Evolutionary conservation across 169 alveolate genomes (phyloP), one percentile per base, ranked within the genome.

Genomic region (Eimeria praecox): DNA sequence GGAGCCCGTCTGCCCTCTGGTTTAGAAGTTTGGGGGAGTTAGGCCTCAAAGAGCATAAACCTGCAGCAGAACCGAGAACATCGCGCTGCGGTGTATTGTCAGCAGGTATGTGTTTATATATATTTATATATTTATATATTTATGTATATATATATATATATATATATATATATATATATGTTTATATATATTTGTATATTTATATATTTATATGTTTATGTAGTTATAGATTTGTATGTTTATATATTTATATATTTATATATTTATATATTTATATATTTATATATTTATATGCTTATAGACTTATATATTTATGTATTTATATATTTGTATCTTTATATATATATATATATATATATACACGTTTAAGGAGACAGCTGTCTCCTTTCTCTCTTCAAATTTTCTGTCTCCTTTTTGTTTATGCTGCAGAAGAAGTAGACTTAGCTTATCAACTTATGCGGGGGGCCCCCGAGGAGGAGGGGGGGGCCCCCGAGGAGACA

Each of bases 61-160:
- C 66, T 9, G 89, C 89, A 16, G 66, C 66, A 46, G 89, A 78
- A 66, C 89, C 89, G 8, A 62, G 89, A 38, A 38, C 44, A 24
- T 78, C 89, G 16, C 89, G 89, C 66, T 78, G 89, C 46, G 89
- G 89, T 42, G 46, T 40, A 5, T 24, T 78, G 66, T 16, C 89
- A 30, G 56, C 89, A 22, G 89, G 89, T 78, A 27, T 2, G 85
- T 73, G 18, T 73, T 52, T 73, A 10, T 73, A 8, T 40, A 24
- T 73, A 30, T 73, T 12, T 0, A 27, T 30, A 14, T n/a, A 40
- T 64, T 16, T 9, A 5, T n/a, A 18, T 24, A 5, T 18, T 64
- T 5, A 4, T n/a, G 6, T 4, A 64, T 10, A 4, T 24, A 64
- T 64, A 64, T 64, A 10, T n/a, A 9, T 10, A 9, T 18, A 64